Conservation (phyloP, 306 rosid genomes). For the Begonia peltatifolia region DNA sequence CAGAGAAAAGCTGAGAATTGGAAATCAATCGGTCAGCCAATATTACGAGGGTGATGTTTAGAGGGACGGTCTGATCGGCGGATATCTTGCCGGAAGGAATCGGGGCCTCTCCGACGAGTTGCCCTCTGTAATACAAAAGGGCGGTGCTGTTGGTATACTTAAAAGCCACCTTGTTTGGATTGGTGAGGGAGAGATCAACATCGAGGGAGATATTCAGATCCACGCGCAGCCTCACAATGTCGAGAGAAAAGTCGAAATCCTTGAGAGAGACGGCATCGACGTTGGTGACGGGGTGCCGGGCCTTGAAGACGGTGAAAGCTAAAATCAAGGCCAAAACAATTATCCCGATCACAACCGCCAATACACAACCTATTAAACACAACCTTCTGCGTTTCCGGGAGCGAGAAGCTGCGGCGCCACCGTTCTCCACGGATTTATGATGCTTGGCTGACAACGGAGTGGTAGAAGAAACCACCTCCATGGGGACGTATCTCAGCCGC, state of each 20-base stretch:
- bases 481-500: background rate
- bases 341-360: conserved; percentile 1
- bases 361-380: conserved; percentile 10
- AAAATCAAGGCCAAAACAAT: conserved; percentile 17
- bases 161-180: conserved; percentile 42
- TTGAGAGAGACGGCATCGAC: conserved; percentile 18
- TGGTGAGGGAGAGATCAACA: conserved; percentile 22
- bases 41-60: conserved; percentile 33
- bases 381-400: conserved; percentile 10
- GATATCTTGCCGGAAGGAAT: conserved; percentile 23
- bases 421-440: too few species aligned
- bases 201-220: conserved; percentile 31
- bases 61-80: conserved; percentile 12
- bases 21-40: conserved; percentile 42
- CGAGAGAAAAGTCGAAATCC: conserved; percentile 16
- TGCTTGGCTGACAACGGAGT: background rate
- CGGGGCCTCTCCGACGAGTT: conserved; percentile 34
- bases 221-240: conserved; percentile 5
- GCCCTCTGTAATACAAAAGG: conserved; percentile 37
- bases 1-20: conserved; percentile 14
- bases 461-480: background rate
- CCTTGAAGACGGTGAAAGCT: conserved; percentile 36
- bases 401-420: background rate
- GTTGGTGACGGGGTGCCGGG: conserved; percentile 13
- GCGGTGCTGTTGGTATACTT: conserved; percentile 25